These are phyloP conservation scores for Monocercomonoides exilis DNA, from an alignment of 78 protist genomes.

Conservation along the genomic window DNA sequence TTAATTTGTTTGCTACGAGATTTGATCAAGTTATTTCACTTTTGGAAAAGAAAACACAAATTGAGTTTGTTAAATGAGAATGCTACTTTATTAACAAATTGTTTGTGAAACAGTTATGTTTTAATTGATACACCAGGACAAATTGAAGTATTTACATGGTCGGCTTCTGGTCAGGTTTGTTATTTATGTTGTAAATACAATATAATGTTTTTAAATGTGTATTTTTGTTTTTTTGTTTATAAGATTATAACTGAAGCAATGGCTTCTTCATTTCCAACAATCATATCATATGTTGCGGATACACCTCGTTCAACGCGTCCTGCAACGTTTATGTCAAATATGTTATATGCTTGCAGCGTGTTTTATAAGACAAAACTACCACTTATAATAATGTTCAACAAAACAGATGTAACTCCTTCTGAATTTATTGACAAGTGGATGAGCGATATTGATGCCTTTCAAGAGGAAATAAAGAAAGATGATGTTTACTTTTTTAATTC, in stretches of 20 bases:
- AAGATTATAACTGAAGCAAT: slow-evolving; percentile 76
- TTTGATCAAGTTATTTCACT: slow-evolving; percentile 75
- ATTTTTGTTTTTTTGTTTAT: no score
- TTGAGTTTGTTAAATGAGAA: neutral
- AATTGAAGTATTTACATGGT: slow-evolving; percentile 96
- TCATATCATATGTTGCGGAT: slow-evolving; percentile 81
- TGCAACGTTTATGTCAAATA: slow-evolving; percentile 91
- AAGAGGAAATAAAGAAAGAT: slow-evolving; percentile 34
- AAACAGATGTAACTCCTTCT: slow-evolving; percentile 62
- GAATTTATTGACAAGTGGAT: slow-evolving; percentile 68
- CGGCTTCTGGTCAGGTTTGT: slow-evolving; percentile 74
- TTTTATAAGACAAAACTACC: slow-evolving; percentile 87
- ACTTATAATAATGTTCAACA: slow-evolving; percentile 78
- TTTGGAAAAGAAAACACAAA: slow-evolving; percentile 36
- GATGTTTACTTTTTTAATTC: neutral
- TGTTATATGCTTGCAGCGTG: slow-evolving; percentile 88
- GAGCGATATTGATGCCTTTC: slow-evolving; percentile 54
- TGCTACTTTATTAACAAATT: neutral
- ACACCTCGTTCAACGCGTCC: slow-evolving; percentile 75
- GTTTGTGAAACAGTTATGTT: neutral
- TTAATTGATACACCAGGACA: slow-evolving; percentile 85
- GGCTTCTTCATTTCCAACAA: slow-evolving; percentile 79
- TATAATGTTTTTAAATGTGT: no score
- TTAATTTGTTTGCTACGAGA: slow-evolving; percentile 86
- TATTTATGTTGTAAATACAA: no score